A percentile compares a stretch with the other conserved stretches of the same genome.
Evolutionary conservation across 768 basidiomycete genomes (phyloP).

Genomic region (Mycena indigotica): DNA sequence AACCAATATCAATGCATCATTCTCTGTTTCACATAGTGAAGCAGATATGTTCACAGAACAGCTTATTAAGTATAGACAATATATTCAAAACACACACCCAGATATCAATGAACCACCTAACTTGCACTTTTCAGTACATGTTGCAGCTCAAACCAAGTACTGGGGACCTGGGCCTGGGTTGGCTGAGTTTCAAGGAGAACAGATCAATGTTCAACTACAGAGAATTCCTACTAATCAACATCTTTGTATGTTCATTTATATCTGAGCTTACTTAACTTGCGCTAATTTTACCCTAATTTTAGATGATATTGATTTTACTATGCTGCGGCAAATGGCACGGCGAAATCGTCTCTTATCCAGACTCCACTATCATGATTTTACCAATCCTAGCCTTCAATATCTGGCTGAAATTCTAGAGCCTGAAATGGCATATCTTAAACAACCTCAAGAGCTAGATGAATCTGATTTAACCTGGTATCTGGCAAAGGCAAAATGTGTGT

Average conservation of each 20-base stretch:
- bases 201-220: constrained; percentile 10
- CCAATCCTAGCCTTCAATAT: not conserved
- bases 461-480: not conserved
- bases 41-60: constrained; percentile 11
- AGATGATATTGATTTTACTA: constrained; percentile 15
- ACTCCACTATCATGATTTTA: not conserved
- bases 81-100: constrained; percentile 4
- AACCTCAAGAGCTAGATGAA: not conserved
- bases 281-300: not conserved
- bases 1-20: constrained; percentile 19
- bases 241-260: no score
- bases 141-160: constrained; percentile 2
- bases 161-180: constrained; percentile 22
- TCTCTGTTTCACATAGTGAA: constrained; percentile 10
- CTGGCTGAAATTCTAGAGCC: not conserved
- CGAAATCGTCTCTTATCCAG: not conserved
- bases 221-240: constrained; percentile 12
- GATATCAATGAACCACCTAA: constrained; percentile 3
- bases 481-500: not conserved
- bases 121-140: constrained; percentile 21
- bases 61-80: constrained; percentile 5
- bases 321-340: constrained; percentile 7
- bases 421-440: no score
- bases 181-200: constrained; percentile 22
- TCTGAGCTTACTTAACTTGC: not conserved